These are phyloP conservation scores for Hypoxylon sp. DNA, from an alignment of 2,329 filamentous ascomycete genomes.

Conservation along the genomic window DNA sequence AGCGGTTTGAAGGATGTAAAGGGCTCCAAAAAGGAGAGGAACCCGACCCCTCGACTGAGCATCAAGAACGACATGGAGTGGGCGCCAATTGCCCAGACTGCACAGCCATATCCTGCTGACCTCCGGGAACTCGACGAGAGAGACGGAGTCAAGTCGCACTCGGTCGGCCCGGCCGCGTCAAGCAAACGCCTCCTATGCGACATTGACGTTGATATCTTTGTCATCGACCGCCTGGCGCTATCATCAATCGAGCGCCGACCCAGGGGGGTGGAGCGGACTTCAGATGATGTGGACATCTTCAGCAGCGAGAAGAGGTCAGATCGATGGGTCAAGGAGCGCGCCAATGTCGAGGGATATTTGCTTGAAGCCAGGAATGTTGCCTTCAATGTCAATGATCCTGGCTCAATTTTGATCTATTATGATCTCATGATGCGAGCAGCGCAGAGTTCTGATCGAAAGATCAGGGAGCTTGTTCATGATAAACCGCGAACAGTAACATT, in stretches of 20 bases:
- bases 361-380: not conserved
- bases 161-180: not conserved
- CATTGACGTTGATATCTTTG: not conserved
- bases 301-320: too few relatives aligned
- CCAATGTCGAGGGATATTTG: not conserved
- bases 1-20: too few relatives aligned
- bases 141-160: not conserved
- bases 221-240: not conserved
- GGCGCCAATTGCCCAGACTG: not conserved
- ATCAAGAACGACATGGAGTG: too few relatives aligned
- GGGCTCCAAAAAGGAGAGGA: too few relatives aligned
- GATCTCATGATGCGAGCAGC: not conserved
- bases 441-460: rapidly evolving
- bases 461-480: not conserved
- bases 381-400: not conserved
- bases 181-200: not conserved
- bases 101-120: not conserved
- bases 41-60: too few relatives aligned
- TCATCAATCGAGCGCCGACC: not conserved
- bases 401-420: not conserved
- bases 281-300: too few relatives aligned
- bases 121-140: not conserved
- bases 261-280: too few relatives aligned
- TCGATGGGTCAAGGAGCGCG: too few relatives aligned
- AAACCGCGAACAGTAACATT: not conserved